Base-by-base conservation (phyloP, 2,329 filamentous ascomycete species). In the Ciborinia camelliae region DNA sequence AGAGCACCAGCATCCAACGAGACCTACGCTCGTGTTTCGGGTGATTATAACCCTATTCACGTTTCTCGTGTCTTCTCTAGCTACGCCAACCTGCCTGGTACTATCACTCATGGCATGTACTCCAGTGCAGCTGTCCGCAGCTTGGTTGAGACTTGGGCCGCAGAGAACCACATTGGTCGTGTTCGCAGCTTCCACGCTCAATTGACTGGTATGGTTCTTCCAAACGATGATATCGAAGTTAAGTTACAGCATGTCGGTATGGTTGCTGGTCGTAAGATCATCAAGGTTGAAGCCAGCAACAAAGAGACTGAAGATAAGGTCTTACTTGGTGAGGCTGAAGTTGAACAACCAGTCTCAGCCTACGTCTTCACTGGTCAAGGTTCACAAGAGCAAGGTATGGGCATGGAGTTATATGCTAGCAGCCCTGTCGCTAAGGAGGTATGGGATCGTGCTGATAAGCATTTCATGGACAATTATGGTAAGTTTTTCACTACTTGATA, bases 31-130 rank as follows among this genome's bases (percentile, higher is more conserved):
- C 91, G 92, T 70, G 95, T 99, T 23, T 99, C 96, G 60, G 95
- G 95, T 54, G 95, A 99, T 77, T 99, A 92, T 85, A 99, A 99
- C 79, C 95, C 95, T 30, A 99, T 99, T 68, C 95, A 99, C 82
- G 95, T 99, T 52, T 97, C 95, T 15, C 90, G 95, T 64, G 92
- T 97, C 63, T 99, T 99, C 80, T 91, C 95, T 39, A 92, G 87
- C 79, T 99, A 98, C 74, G 96, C 95, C 76, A 95, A 93, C 77
- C 84, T 99, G 20, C 93, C 93, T 1, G 96, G 95, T 58, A 99
- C 95, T 52, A 99, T 99, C 75, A 99, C 95, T 1, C 95, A 99
- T 76, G 95, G 95, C 76, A 99, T 99, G 95, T 99, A 98, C 83
- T 96, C 94, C 1, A 98, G 94, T 78, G 95, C 95, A 70, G 91